Evolutionary conservation across 768 basidiomycete species (phyloP), one percentile per base, ranked within the genome.

Genomic region (Panaeolus cyanescens): DNA sequence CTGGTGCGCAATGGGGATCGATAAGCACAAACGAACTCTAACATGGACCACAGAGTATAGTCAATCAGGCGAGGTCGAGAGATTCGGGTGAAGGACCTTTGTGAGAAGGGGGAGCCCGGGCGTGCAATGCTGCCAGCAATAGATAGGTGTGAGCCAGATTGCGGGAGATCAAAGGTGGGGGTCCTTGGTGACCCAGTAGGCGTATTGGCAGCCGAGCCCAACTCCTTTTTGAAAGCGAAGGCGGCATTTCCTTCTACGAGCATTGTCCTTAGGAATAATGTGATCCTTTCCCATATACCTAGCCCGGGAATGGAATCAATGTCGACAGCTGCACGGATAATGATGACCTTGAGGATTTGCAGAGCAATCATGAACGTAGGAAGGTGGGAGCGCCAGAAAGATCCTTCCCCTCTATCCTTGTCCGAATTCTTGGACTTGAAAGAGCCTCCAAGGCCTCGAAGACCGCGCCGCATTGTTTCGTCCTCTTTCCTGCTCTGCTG

Each of bases 31-130:
- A 89, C 70, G 58, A 90, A 79, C 66, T 91, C 88, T 28, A 92
- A 73, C 30, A 87, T 70, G 3, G 91, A 92, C 90, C 90, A 92
- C 1, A 88, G 76, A 8, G 84, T 74, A 64, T 91, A 92, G 70
- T 93, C 91, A 5, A 90, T 75, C 25, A 89, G 74, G 30, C 89
- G 80, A 3, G 89, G 89, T 39, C 72, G 74, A 30, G 67, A 65
- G 54, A 71, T 64, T 15, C 60, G 37, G 4, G 36, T 59, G 4
- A 58, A 40, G n/a, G 68, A 40, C 68, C 59, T 56, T 62, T 60
- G 60, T 20, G 64, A 61, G 2, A 63, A 59, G 64, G 63, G 66
- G 39, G 66, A 74, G 55, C 64, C 61, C 10, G 67, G 54, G 55
- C 67, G 63, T 59, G 69, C 70, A 58, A 75, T 68, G 50, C 72